phyloP scores from a whole-genome alignment of 306 rosid genomes.

The Begonia peltatifolia region DNA sequence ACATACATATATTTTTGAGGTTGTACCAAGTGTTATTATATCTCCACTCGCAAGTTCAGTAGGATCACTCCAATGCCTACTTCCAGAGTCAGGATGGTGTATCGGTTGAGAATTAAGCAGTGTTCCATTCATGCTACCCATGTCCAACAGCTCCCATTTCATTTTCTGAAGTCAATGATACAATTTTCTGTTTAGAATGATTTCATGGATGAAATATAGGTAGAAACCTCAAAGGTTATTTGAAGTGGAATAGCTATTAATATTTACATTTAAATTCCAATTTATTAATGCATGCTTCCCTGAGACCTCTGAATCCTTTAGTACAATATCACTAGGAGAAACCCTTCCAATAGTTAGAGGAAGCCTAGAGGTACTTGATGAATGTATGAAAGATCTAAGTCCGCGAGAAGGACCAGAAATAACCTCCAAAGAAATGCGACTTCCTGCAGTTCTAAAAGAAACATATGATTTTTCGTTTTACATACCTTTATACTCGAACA shows the following conservation, averaged over 20 bases:
- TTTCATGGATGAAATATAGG: background rate
- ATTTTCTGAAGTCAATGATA: conserved; percentile 37
- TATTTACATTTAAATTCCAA: conserved; percentile 75
- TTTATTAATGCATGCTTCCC: conserved; percentile 85
- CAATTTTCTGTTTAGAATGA: conserved; percentile 3
- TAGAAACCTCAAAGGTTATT: conserved; percentile 14
- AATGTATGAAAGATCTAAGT: conserved; percentile 33
- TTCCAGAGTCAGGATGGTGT: conserved; percentile 50
- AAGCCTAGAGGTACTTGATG: conserved; percentile 38
- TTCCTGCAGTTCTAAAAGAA: conserved; percentile 87
- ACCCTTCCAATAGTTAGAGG: conserved; percentile 79
- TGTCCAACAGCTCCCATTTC: conserved; percentile 94
- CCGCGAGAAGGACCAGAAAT: conserved; percentile 81
- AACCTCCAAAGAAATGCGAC: conserved; percentile 83
- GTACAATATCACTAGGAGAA: conserved; percentile 59
- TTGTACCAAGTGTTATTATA: conserved; percentile 80
- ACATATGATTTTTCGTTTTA: conserved; percentile 43
- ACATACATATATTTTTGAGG: conserved; percentile 66
- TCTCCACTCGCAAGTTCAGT: conserved; percentile 70
- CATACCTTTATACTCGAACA: conserved; percentile 16
- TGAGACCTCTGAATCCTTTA: conserved; percentile 82
- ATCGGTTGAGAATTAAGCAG: conserved; percentile 59
- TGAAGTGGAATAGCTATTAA: conserved; percentile 8
- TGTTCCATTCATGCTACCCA: conserved; percentile 97
- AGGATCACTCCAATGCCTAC: conserved; percentile 78